These are phyloP conservation scores for Brassica cretica DNA, from an alignment of 345 rosid species.

Conservation along the genomic window DNA sequence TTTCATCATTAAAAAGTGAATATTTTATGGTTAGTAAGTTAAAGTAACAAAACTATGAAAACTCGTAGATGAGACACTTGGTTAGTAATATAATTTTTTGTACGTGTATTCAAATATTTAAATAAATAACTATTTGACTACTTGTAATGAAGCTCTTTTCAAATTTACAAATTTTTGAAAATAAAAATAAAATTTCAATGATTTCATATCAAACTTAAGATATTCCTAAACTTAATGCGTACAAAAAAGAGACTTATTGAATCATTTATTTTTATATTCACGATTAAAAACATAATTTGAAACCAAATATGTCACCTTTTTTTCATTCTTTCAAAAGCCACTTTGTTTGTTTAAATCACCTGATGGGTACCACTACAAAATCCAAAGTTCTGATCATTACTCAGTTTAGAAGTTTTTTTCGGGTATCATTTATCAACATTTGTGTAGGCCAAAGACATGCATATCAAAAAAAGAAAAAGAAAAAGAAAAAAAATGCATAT, in stretches of 20 bases:
- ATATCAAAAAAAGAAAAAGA: neutral
- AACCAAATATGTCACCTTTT: neutral
- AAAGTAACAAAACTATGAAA: neutral
- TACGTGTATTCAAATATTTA: neutral
- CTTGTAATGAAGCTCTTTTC: neutral
- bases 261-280: neutral
- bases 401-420: neutral
- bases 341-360: neutral
- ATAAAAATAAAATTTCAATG: neutral
- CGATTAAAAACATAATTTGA: neutral
- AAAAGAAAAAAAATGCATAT: neutral
- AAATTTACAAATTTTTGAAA: neutral
- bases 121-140: neutral
- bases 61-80: neutral
- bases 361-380: slow-evolving; percentile 15
- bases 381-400: neutral
- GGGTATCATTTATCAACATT: neutral
- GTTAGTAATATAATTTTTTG: neutral
- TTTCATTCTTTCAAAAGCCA: neutral
- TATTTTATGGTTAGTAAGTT: neutral
- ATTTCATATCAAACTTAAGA: neutral
- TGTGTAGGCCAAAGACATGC: neutral
- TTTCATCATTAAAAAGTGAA: neutral
- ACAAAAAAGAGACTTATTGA: neutral
- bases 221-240: neutral